Percentiles rank a stretch among this genome's conserved stretches.
phyloP scores from a whole-genome alignment of 805 yeast species.

The Schwanniomyces pseudopolymorphus region DNA sequence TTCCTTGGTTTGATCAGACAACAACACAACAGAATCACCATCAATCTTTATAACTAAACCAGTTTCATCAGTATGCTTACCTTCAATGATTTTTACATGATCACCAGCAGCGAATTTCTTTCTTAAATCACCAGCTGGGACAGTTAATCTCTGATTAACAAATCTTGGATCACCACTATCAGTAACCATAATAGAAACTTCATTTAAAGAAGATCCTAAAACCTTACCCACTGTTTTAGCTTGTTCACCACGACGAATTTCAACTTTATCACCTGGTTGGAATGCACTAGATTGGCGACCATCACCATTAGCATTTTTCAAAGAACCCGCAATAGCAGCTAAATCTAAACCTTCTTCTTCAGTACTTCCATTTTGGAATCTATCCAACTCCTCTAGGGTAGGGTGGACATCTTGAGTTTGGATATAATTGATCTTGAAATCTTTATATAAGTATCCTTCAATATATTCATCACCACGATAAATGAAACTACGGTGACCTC shows the following conservation, averaged over 20 bases:
- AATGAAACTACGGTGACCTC: conserved; percentile 58
- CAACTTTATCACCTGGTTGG: conserved; percentile 94
- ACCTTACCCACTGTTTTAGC: conserved; percentile 85
- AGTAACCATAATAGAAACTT: conserved; percentile 51
- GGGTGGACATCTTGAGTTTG: conserved; percentile 85
- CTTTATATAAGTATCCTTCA: conserved; percentile 85
- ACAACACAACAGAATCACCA: conserved; percentile 83
- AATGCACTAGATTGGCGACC: conserved; percentile 44
- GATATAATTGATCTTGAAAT: conserved; percentile 77
- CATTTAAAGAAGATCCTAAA: conserved; percentile 56
- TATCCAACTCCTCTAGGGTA: conserved; percentile 80
- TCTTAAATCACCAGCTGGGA: conserved; percentile 78
- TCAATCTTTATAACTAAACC: conserved; percentile 86
- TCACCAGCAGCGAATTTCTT: conserved; percentile 90
- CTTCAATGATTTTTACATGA: conserved; percentile 88
- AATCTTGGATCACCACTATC: conserved; percentile 57
- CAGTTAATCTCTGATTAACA: conserved; percentile 64
- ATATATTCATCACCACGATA: conserved; percentile 87
- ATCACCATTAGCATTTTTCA: conserved; percentile 51
- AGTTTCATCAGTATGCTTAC: conserved; percentile 89
- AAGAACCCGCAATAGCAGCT: conserved; percentile 80
- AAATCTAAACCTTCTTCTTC: conserved; percentile 85
- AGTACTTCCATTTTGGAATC: conserved; percentile 69
- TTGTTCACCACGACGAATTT: conserved; percentile 90
- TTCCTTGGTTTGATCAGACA: conserved; percentile 83